Base-by-base conservation (phyloP, 305 asterid genomes). In the Plantago rigida region DNA sequence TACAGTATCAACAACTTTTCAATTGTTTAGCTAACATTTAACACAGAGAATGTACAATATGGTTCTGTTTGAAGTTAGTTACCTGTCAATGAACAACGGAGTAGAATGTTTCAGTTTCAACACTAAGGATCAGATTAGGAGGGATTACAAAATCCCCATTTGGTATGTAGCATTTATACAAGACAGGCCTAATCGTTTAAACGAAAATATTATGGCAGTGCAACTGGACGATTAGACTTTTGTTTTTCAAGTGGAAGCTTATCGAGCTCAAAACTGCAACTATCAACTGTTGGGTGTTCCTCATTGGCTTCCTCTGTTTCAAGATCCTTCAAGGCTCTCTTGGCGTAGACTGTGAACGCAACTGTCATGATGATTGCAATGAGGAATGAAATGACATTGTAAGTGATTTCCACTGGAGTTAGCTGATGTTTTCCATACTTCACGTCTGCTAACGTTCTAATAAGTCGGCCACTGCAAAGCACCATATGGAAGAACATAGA, bases 401-500 rank as follows among this genome's bases (percentile, higher is more conserved):
- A 80, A 11, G 80, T 61, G 49, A 85, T 86, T 78, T 87, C 86
- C 68, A 78, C 79, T 11, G 78, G 69, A 56, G 86, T 81, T 13
- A 83, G 76, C 45, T 66, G 80, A 65, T 69, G 85, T 49, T 79
- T 77, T 58, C 85, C 77, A 41, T 83, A 81, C 17, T 87, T 72
- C 57, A 82, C 94, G 51, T 87, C 83, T 4, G 96, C 94, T 48
- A 87, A 69, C 3, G 96, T 82, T 73, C 80, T 75, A 65, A 87
- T 83, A 41, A 85, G 72, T 53, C 84, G 77, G 31, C 96, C 96
- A 67, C 96, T 87, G 87, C 78, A 78, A 36, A 31, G 22, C 54
- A 63, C 47, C 52, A 45, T 14, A 26, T 15, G 44, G 41, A 36
- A 6, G 6, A 9, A 56, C 36, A 28, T 57, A 39, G 45, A 56